phyloP scores from a whole-genome alignment of 2,329 filamentous ascomycete genomes.

The Aspergillus tanneri region DNA sequence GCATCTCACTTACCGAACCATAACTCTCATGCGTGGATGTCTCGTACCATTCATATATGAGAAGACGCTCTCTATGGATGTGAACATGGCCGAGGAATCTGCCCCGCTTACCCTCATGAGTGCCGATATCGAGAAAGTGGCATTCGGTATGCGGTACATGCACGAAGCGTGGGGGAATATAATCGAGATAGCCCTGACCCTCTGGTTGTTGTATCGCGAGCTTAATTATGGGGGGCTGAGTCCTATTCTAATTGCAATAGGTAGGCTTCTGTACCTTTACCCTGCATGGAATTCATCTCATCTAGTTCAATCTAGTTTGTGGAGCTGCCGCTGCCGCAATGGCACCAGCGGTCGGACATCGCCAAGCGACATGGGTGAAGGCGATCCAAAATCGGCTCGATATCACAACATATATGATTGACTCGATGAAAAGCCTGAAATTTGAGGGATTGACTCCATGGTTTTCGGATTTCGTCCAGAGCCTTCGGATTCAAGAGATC shows the following conservation, averaged over 20 bases:
- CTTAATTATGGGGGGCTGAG: conserved; percentile 42
- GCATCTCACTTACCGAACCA: conserved; percentile 44
- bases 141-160: conserved; percentile 41
- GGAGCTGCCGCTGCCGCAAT: no score
- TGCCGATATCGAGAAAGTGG: conserved; percentile 48
- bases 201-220: conserved; percentile 44
- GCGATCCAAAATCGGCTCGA: conserved; percentile 52
- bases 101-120: conserved; percentile 48
- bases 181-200: conserved; percentile 47
- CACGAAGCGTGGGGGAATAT: conserved; percentile 49
- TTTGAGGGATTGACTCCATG: conserved; percentile 49
- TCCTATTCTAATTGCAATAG: background rate
- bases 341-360: no score
- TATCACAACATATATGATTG: conserved; percentile 49
- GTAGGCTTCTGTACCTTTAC: background rate
- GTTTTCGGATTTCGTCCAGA: conserved; percentile 40
- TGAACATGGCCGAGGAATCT: conserved; percentile 36
- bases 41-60: conserved; percentile 54
- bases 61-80: conserved; percentile 36
- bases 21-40: conserved; percentile 45
- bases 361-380: conserved; percentile 50
- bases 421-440: conserved; percentile 54
- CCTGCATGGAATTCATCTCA: background rate
- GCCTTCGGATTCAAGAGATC: conserved; percentile 43
- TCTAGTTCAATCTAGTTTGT: no score